phyloP scores from a whole-genome alignment of 768 basidiomycete genomes.

The Cantharellus cinnabarinus region DNA sequence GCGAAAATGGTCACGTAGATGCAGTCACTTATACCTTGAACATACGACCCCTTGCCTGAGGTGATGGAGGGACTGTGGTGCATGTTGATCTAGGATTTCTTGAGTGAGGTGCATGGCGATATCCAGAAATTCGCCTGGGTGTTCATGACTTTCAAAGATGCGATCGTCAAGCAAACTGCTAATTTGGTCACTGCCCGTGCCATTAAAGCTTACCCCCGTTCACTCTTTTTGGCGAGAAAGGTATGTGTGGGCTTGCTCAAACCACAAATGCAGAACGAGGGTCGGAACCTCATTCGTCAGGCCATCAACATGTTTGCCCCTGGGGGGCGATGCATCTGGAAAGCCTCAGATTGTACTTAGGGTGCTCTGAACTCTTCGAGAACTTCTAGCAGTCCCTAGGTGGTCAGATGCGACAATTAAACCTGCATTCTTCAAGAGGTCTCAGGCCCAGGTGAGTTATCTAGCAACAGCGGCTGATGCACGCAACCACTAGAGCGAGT shows the following conservation, averaged over 20 bases:
- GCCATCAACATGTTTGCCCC: constrained; percentile 77
- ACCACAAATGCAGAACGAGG: constrained; percentile 51
- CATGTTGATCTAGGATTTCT: constrained; percentile 69
- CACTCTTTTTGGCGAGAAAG: constrained; percentile 73
- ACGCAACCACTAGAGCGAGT: not conserved
- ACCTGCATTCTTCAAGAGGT: constrained; percentile 68
- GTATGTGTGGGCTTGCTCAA: constrained; percentile 83
- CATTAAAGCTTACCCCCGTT: constrained; percentile 73
- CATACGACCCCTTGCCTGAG: constrained; percentile 75
- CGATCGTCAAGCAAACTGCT: constrained; percentile 80
- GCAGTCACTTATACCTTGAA: constrained; percentile 86
- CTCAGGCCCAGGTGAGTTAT: constrained; percentile 50
- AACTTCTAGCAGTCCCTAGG: constrained; percentile 56
- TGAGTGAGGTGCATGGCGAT: constrained; percentile 70
- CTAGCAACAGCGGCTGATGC: not conserved
- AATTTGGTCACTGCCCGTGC: constrained; percentile 82
- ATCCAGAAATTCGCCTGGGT: constrained; percentile 89
- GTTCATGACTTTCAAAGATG: constrained; percentile 67
- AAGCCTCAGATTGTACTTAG: constrained; percentile 18
- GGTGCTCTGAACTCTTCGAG: constrained; percentile 33
- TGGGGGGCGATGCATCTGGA: constrained; percentile 25
- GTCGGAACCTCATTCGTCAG: constrained; percentile 54
- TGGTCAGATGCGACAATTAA: constrained; percentile 89
- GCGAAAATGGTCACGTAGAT: constrained; percentile 96
- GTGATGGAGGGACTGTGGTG: constrained; percentile 83